These are phyloP conservation scores for Galeopsis tetrahit DNA, from an alignment of 257 asterid species.

Conservation along the genomic window DNA sequence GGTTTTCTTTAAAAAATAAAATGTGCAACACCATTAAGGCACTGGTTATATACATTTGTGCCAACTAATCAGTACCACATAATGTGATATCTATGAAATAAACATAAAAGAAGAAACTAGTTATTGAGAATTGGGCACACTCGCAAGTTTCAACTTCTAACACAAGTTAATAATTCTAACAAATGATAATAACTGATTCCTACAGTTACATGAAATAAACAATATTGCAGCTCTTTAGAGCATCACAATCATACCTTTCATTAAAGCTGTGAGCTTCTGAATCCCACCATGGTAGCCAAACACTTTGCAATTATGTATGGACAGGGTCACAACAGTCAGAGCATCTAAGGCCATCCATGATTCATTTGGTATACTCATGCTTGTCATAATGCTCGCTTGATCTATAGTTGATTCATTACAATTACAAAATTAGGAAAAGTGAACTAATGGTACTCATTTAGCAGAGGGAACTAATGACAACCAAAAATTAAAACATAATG, in stretches of 20 bases:
- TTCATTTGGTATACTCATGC: constrained; percentile 56
- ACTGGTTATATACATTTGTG: neutral
- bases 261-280: constrained; percentile 87
- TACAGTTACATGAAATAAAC: constrained; percentile 25
- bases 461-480: constrained; percentile 7
- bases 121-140: constrained; percentile 12
- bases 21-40: neutral
- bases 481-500: neutral
- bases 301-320: constrained; percentile 90
- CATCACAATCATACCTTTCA: constrained; percentile 67
- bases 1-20: no score
- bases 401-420: constrained; percentile 46
- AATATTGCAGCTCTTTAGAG: constrained; percentile 18
- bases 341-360: constrained; percentile 83
- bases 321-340: constrained; percentile 70
- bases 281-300: constrained; percentile 83
- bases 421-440: constrained; percentile 23
- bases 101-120: neutral
- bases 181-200: constrained; percentile 16
- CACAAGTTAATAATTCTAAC: constrained; percentile 4
- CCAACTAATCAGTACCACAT: constrained; percentile 2
- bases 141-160: constrained; percentile 24
- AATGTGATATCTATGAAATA: neutral
- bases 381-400: constrained; percentile 54
- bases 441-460: constrained; percentile 1